Evolutionary conservation across 495 filamentous ascomycete species (phyloP).

Genomic region (Penicillium crystallinum): DNA sequence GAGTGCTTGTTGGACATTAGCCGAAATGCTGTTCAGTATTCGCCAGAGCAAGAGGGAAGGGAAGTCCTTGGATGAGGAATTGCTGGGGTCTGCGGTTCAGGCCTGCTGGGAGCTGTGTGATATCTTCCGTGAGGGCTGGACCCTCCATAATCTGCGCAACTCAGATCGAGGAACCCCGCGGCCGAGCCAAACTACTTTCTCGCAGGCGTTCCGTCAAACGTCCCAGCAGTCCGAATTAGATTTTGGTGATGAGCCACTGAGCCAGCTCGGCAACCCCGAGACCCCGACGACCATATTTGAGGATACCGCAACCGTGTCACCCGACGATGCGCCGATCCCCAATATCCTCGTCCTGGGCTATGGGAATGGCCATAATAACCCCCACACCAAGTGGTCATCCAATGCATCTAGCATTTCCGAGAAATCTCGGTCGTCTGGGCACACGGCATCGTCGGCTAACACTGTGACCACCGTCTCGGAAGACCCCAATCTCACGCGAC

Average conservation of each 20-base stretch:
- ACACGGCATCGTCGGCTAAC: constrained; percentile 66
- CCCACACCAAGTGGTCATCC: constrained; percentile 62
- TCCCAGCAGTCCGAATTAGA: constrained; percentile 31
- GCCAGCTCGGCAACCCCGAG: constrained; percentile 57
- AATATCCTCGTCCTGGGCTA: constrained; percentile 85
- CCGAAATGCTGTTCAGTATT: constrained; percentile 90
- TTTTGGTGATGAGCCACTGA: constrained; percentile 28
- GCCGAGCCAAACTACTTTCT: constrained; percentile 72
- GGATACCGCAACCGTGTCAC: constrained; percentile 69
- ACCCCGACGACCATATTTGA: constrained; percentile 93
- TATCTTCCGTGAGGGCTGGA: constrained; percentile 90
- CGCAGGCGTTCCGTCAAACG: constrained; percentile 45
- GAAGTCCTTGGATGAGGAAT: constrained; percentile 69
- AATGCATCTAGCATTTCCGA: constrained; percentile 65
- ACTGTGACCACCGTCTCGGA: constrained; percentile 61
- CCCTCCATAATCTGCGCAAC: constrained; percentile 74
- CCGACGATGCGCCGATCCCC: constrained; percentile 68
- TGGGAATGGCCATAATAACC: constrained; percentile 13
- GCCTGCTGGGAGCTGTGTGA: constrained; percentile 95
- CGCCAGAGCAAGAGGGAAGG: constrained; percentile 76
- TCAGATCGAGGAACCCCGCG: constrained; percentile 84
- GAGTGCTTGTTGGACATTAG: constrained; percentile 82
- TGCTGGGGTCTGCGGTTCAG: constrained; percentile 80
- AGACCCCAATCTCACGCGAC: constrained; percentile 65
- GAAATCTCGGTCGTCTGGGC: constrained; percentile 64